A percentile compares a stretch with the other conserved stretches of the same genome.
These are phyloP conservation scores for Acacia acuminata DNA, from an alignment of 306 rosid genomes.

Conservation along the genomic window DNA sequence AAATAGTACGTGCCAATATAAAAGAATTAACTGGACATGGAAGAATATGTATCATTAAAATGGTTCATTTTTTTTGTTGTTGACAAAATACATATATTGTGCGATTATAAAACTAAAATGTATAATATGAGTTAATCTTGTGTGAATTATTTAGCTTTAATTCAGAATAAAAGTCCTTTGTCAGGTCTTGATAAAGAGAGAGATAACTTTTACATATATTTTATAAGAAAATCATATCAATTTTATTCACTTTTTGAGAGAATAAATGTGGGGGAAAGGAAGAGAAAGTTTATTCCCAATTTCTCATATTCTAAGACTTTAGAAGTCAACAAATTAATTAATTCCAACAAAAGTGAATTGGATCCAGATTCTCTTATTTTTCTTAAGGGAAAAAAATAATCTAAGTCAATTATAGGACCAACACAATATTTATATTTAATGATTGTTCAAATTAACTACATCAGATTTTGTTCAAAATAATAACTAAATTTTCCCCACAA, in stretches of 20 bases:
- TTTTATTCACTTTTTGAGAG: conserved; percentile 20
- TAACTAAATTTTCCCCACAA: background rate
- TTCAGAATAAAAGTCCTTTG: background rate
- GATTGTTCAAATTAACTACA: background rate
- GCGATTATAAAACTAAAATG: background rate
- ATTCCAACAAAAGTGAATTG: conserved; percentile 29
- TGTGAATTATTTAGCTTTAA: background rate
- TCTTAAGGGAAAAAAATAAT: background rate
- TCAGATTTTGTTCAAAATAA: background rate
- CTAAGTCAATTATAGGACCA: background rate
- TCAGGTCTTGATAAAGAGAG: background rate
- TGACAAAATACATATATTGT: background rate
- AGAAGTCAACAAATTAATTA: conserved; percentile 28
- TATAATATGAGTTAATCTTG: background rate
- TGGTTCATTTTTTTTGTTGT: background rate
- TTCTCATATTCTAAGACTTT: conserved; percentile 32
- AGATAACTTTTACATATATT: background rate
- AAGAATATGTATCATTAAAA: background rate
- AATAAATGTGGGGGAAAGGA: background rate
- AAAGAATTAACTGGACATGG: background rate
- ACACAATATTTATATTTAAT: background rate
- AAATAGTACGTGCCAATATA: background rate
- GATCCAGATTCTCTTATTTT: background rate
- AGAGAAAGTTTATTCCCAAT: conserved; percentile 16
- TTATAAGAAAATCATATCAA: conserved; percentile 7